Conservation (phyloP, 169 alveolate genomes). For the Plasmodium reichenowi region DNA sequence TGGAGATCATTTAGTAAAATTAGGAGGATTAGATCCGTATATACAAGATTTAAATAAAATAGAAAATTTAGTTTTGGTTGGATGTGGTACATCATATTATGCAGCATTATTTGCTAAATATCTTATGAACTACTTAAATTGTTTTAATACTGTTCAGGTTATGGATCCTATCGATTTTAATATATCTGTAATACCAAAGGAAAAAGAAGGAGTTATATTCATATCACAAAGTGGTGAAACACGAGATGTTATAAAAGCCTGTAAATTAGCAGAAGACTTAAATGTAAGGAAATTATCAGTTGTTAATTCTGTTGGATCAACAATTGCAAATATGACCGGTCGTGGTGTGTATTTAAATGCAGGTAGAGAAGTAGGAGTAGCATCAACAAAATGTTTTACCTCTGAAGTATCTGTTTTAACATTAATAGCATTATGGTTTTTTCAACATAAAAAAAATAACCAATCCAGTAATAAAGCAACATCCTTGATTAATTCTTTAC, state of each 20-base stretch:
- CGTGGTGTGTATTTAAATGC: conserved; percentile 96
- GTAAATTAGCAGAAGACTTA: conserved; percentile 84
- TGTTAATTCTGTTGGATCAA: conserved; percentile 93
- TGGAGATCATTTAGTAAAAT: conserved; percentile 34
- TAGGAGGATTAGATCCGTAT: conserved; percentile 78
- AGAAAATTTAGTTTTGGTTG: conserved; percentile 90
- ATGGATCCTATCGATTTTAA: conserved; percentile 93
- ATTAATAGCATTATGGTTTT: conserved; percentile 91
- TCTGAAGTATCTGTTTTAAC: conserved; percentile 92
- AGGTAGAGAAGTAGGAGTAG: conserved; percentile 98
- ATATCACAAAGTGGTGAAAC: conserved; percentile 98
- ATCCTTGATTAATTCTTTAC: conserved; percentile 53
- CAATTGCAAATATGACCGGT: conserved; percentile 91
- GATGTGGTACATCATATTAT: conserved; percentile 95
- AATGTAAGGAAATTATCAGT: conserved; percentile 90
- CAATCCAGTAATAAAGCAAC: conserved; percentile 30
- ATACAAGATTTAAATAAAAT: conserved; percentile 80
- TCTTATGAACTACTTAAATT: conserved; percentile 88
- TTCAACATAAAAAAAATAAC: conserved; percentile 79
- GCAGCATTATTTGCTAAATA: conserved; percentile 93
- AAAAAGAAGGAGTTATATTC: conserved; percentile 91
- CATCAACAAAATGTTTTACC: conserved; percentile 97
- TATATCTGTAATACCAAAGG: conserved; percentile 79
- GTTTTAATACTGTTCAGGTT: conserved; percentile 90
- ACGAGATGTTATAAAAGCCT: conserved; percentile 91